Evolutionary conservation across 176 grass and related monocot genomes (phyloP).

Genomic region (Cenchrus fungigraminus): DNA sequence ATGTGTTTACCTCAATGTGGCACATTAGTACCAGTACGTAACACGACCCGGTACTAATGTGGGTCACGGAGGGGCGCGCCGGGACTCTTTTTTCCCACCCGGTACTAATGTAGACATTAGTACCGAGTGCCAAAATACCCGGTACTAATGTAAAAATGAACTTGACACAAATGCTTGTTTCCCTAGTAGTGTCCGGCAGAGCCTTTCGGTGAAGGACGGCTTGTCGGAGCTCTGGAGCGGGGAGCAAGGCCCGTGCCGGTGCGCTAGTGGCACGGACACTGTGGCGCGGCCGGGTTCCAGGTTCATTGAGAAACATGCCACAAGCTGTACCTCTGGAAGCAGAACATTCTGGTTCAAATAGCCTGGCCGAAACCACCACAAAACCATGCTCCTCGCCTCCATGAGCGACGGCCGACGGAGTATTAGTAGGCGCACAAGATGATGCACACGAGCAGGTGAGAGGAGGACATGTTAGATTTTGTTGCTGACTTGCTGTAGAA

Average conservation of each 20-base stretch:
- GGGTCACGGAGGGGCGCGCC: too few relatives aligned
- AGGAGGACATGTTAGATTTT: neutral
- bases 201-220: constrained; percentile 3
- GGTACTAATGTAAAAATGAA: too few relatives aligned
- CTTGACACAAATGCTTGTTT: too few relatives aligned
- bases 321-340: neutral
- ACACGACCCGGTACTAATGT: too few relatives aligned
- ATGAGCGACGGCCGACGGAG: neutral
- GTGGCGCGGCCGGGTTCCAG: neutral
- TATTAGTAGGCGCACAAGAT: constrained; percentile 1
- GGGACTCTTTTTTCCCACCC: too few relatives aligned
- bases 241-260: neutral
- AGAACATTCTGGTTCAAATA: neutral
- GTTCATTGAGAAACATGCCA: neutral
- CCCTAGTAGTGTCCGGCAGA: neutral
- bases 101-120: too few relatives aligned
- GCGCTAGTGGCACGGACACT: neutral
- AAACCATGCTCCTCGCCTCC: neutral
- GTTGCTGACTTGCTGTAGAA: too few relatives aligned
- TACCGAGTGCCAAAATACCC: too few relatives aligned
- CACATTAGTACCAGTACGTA: too few relatives aligned
- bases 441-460: neutral
- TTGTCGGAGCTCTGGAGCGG: neutral
- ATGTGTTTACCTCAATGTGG: too few relatives aligned
- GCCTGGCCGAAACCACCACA: neutral